Evolutionary conservation across 164 flowering plant species (phyloP), one percentile per base, ranked within the genome.

Genomic region (Piper longum): DNA sequence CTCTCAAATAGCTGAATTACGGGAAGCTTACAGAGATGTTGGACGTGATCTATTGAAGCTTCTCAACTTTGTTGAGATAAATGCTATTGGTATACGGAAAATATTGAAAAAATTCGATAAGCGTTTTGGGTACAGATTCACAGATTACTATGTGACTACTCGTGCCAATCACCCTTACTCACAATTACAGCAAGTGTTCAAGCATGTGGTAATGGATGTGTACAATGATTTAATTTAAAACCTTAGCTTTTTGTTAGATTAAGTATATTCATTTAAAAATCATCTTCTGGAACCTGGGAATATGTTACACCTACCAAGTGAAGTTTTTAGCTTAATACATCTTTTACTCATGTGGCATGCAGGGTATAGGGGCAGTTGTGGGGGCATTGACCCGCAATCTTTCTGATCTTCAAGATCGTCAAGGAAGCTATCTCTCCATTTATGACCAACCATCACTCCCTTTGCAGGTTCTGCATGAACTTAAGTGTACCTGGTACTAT

Each of bases 161-260:
- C 92, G 92, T 66, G 77, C 92, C 44, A 80, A 85, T 73, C 96
- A 86, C 75, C 89, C 96, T 52, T 86, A 86, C 64, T 86, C 92
- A 9, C 87, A 81, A 76, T 78, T 86, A 9, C 79, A 71, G 58
- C 91, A 88, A 79, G 83, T 86, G 56, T 82, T 87, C 75, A 82
- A 77, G 76, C 86, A 82, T 66, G 86, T 82, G 86, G 86, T 82
- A 80, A 64, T 56, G 36, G 36, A 26, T 26, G 36, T 26, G 39
- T 41, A 19, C 26, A 56, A 45, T 41, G 57, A 41, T 45, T 41
- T 2, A 4, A 43, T 4, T 60, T 16, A 26, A 58, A 26, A 26
- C 36, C 36, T 26, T 26, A 26, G 36, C 2, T 26, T 26, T 26
- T 26, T 26, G 36, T 26, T 26, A 26, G 36, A 26, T 26, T 26